Evolutionary conservation across 1,139 yeast species (phyloP).

Genomic region (Taiozyma onychis): DNA sequence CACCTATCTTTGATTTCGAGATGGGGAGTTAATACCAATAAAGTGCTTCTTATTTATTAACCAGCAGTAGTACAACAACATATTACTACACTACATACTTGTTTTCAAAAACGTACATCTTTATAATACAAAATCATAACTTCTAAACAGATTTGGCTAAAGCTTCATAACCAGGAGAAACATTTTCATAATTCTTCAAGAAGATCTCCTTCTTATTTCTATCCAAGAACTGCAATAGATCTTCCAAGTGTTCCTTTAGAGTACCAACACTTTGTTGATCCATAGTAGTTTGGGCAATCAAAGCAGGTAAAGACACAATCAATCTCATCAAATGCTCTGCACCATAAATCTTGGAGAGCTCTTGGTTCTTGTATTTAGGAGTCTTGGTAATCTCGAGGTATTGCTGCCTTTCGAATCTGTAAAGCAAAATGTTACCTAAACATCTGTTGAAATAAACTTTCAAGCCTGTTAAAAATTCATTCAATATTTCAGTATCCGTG

Average conservation of each 20-base stretch:
- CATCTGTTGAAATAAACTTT: conserved; percentile 73
- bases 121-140: background rate
- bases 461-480: conserved; percentile 67
- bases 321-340: conserved; percentile 71
- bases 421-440: conserved; percentile 66
- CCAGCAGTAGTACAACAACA: background rate
- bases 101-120: background rate
- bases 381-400: conserved; percentile 49
- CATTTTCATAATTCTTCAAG: conserved; percentile 41
- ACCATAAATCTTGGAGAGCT: conserved; percentile 57
- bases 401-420: conserved; percentile 82
- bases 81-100: background rate
- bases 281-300: conserved; percentile 74
- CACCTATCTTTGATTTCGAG: background rate
- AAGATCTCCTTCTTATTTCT: conserved; percentile 43
- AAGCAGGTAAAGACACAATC: conserved; percentile 72
- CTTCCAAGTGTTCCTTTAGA: conserved; percentile 49
- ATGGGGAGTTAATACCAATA: background rate
- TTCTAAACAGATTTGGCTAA: conserved; percentile 28
- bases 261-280: conserved; percentile 67
- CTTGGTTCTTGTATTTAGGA: conserved; percentile 30
- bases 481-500: conserved; percentile 48
- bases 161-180: conserved; percentile 61
- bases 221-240: conserved; percentile 43
- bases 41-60: background rate